These are phyloP conservation scores for Hyparrhenia diplandra DNA, from an alignment of 176 grass and related monocot species.

Conservation along the genomic window DNA sequence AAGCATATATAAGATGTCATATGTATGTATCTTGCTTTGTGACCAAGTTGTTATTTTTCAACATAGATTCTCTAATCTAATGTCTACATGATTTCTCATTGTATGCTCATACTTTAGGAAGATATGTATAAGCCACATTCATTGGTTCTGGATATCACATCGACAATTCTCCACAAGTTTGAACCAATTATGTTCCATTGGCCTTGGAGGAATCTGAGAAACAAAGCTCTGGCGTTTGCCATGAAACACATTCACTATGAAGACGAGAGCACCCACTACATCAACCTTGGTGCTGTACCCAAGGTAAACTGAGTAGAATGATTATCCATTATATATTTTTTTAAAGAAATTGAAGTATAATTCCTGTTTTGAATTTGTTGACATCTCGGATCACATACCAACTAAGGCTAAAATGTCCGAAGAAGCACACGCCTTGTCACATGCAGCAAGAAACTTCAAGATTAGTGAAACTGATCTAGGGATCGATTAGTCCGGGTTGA, in stretches of 20 bases:
- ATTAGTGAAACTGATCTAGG: no score
- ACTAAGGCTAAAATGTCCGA: no score
- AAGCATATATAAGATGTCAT: no score
- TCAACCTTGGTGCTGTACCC: conserved; percentile 83
- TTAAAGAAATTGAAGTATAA: no score
- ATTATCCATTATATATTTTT: no score
- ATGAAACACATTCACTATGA: conserved; percentile 94
- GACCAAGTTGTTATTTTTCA: no score
- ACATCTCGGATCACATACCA: no score
- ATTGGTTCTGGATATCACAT: conserved; percentile 71
- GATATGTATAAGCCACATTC: conserved; percentile 92
- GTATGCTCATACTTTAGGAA: conserved; percentile 51
- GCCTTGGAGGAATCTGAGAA: conserved; percentile 70
- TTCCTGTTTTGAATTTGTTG: no score
- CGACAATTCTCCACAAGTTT: conserved; percentile 74
- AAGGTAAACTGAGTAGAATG: conserved; percentile 53
- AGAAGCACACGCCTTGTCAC: no score
- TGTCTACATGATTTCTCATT: not conserved
- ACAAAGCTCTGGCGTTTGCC: conserved; percentile 55
- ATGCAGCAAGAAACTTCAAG: no score
- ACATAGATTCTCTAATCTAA: not conserved
- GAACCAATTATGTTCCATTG: conserved; percentile 74
- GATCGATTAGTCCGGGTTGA: no score
- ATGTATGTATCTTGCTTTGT: no score
- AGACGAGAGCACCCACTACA: conserved; percentile 85